Conservation (phyloP, 2,329 filamentous ascomycete genomes). For the Metarhizium humberi region DNA sequence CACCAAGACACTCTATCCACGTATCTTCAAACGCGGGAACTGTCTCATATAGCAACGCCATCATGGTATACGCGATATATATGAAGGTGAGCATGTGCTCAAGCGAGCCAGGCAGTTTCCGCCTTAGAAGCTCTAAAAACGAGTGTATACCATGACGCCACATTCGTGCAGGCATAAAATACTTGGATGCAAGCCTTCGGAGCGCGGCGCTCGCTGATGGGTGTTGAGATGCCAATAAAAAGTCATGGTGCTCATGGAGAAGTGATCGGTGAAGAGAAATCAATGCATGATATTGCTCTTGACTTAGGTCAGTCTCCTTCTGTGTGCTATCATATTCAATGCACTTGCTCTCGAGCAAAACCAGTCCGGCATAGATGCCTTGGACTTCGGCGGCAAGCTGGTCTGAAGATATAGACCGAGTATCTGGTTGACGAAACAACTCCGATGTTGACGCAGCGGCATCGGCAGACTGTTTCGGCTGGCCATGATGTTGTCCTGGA, state of each 20-base stretch:
- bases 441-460: neutral
- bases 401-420: slow-evolving; percentile 62
- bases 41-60: slow-evolving; percentile 78
- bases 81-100: slow-evolving; percentile 92
- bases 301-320: slow-evolving; percentile 33
- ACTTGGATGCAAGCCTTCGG: slow-evolving; percentile 63
- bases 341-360: slow-evolving; percentile 81
- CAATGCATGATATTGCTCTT: slow-evolving; percentile 75
- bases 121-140: slow-evolving; percentile 68
- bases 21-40: slow-evolving; percentile 76
- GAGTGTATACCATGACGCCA: slow-evolving; percentile 89
- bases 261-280: slow-evolving; percentile 75
- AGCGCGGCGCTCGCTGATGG: slow-evolving; percentile 64
- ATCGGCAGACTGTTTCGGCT: slow-evolving; percentile 1
- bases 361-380: slow-evolving; percentile 71
- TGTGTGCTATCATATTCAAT: slow-evolving; percentile 69
- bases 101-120: slow-evolving; percentile 63
- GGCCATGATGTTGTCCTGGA: neutral
- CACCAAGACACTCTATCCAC: slow-evolving; percentile 89
- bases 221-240: slow-evolving; percentile 81
- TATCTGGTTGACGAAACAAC: slow-evolving; percentile 41
- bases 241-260: slow-evolving; percentile 75
- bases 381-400: slow-evolving; percentile 76
- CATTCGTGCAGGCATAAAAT: slow-evolving; percentile 87
- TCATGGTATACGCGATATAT: slow-evolving; percentile 82